These are phyloP conservation scores for Coemansia biformis DNA, from an alignment of 192 early-diverging fungal species.

Conservation along the genomic window DNA sequence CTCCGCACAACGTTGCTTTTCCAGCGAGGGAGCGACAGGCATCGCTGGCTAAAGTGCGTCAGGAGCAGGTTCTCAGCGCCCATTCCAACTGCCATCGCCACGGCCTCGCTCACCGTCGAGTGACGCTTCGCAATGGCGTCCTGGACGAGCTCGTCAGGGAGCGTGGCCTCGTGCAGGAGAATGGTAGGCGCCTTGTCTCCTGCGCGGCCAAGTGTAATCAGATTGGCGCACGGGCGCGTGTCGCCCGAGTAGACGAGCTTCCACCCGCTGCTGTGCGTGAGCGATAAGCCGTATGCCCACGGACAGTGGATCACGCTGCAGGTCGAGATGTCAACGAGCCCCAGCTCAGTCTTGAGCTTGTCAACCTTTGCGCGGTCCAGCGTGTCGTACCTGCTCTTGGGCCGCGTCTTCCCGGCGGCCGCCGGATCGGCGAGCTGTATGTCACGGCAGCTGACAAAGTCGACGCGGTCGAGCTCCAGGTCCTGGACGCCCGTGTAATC, in stretches of 20 bases:
- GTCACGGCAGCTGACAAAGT: conserved; percentile 43
- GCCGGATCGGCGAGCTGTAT: conserved; percentile 13
- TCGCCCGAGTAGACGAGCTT: conserved; percentile 90
- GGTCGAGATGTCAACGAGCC: conserved; percentile 55
- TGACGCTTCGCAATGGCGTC: conserved; percentile 80
- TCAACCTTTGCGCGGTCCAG: neutral
- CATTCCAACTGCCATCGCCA: conserved; percentile 78
- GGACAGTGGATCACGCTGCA: conserved; percentile 80
- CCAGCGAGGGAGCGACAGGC: conserved; percentile 48
- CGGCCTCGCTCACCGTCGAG: conserved; percentile 81
- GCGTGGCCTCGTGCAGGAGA: conserved; percentile 89
- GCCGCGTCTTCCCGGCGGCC: neutral
- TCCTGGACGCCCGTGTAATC: conserved; percentile 47
- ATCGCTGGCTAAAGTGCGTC: conserved; percentile 96
- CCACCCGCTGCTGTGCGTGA: conserved; percentile 67
- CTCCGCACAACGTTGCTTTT: conserved; percentile 3
- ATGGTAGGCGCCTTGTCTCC: conserved; percentile 55
- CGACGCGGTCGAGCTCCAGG: conserved; percentile 39
- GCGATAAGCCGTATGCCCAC: conserved; percentile 71
- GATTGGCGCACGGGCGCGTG: conserved; percentile 74
- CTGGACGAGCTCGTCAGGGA: conserved; percentile 63
- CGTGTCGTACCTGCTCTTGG: neutral
- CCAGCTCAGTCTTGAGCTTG: conserved; percentile 32
- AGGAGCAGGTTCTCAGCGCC: conserved; percentile 75
- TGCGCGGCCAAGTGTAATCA: conserved; percentile 63